Percentiles rank a stretch among this genome's conserved stretches.
These are phyloP conservation scores for Aspergillus hortae DNA, from an alignment of 2,329 filamentous ascomycete species.

Conservation along the genomic window DNA sequence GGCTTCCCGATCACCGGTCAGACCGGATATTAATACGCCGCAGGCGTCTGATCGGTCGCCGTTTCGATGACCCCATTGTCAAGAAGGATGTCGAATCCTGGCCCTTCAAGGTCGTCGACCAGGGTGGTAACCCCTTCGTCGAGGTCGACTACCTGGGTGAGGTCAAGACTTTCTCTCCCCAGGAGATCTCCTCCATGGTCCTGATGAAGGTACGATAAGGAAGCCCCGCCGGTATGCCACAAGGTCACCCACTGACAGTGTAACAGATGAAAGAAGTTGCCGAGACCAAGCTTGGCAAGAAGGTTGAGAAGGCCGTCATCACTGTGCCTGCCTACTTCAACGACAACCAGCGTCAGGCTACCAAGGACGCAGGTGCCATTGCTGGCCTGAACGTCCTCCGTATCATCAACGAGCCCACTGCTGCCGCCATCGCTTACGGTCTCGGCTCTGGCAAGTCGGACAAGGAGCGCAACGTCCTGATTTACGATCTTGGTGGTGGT, in stretches of 20 bases:
- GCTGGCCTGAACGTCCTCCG: slow-evolving; percentile 96
- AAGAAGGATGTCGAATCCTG: slow-evolving; percentile 99
- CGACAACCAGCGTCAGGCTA: slow-evolving; percentile 99
- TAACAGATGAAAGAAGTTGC: slow-evolving; percentile 96
- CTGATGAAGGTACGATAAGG: slow-evolving; percentile 73
- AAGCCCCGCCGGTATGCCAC: no score
- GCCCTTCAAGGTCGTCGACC: slow-evolving; percentile 98
- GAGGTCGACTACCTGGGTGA: slow-evolving; percentile 94
- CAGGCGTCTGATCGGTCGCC: slow-evolving; percentile 95
- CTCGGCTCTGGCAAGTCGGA: slow-evolving; percentile 90
- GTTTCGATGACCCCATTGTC: slow-evolving; percentile 91
- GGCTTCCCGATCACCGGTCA: background rate
- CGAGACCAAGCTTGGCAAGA: slow-evolving; percentile 97
- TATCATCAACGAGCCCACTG: slow-evolving; percentile 99
- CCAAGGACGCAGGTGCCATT: slow-evolving; percentile 98
- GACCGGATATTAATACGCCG: slow-evolving; percentile 5
- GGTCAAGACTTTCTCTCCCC: slow-evolving; percentile 92
- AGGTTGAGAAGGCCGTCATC: slow-evolving; percentile 98
- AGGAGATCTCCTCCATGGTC: slow-evolving; percentile 99
- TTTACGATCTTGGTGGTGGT: slow-evolving; percentile 99
- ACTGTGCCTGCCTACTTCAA: slow-evolving; percentile 99
- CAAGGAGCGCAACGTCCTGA: slow-evolving; percentile 98
- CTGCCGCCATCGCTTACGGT: slow-evolving; percentile 97
- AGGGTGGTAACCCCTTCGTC: slow-evolving; percentile 82
- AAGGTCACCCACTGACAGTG: background rate